Evolutionary conservation across 202 grass and related monocot genomes (phyloP), one percentile per base, ranked within the genome.

Genomic region (Musa balbisiana): DNA sequence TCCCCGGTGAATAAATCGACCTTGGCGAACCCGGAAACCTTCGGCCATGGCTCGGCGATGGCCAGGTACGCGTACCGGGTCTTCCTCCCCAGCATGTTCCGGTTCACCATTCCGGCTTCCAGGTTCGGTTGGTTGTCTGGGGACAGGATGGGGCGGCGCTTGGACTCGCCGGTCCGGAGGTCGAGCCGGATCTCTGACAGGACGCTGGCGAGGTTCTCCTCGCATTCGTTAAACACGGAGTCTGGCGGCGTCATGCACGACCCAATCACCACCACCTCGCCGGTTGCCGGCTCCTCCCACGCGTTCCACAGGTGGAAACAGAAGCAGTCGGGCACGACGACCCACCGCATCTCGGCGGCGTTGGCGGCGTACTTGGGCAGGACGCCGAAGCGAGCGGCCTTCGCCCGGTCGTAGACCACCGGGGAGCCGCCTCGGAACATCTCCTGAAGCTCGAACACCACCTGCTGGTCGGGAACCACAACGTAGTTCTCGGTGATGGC

Each of bases 171-270:
- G 0, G 88, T 87, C 23, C 20, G 51, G 15, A 79, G 68, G 79
- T 98, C 58, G 54, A 98, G 84, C 2, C 94, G 76, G 77, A 98
- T 93, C 82, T 98, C 90, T 8, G 88, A 83, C 1, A 98, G 90
- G 13, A 91, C 86, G 89, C 93, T 93, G 2, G 74, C 26, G 49
- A 97, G 80, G 79, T 53, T 23, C 65, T 91, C 82, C 15, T 80
- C 81, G 10, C 78, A 87, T 15, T 97, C 94, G 81, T 93, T 98
- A 80, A 98, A 98, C 1, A 98, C 79, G 19, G 91, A 82, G 85
- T 98, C 94, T 0, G 91, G 73, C 0, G 94, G 94, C 13, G 91
- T 98, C 94, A 98, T 98, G 86, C 94, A 98, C 14, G 94, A 98
- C 0, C 88, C 94, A 51, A 98, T 78, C 0, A 98, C 94, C 0